Evolutionary conservation across 2,329 filamentous ascomycete species (phyloP).

Genomic region (Paecilomyces niveus): DNA sequence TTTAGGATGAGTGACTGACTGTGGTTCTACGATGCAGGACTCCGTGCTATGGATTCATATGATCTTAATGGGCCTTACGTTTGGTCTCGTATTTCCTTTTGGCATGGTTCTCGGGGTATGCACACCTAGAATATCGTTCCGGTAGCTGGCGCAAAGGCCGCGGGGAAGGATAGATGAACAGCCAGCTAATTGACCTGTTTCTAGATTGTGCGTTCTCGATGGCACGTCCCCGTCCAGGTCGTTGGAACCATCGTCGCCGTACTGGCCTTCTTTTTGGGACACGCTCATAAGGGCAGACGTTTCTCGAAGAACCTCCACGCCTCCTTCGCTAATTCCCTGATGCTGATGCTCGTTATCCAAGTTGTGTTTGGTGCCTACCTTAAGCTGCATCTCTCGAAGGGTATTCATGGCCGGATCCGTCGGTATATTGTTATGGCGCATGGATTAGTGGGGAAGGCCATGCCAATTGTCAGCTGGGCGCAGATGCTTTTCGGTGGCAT

Average conservation of each 20-base stretch:
- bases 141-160: neutral
- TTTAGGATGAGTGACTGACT: neutral
- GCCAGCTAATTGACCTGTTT: conserved; percentile 1
- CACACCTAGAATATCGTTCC: conserved; percentile 8
- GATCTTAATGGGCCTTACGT: conserved; percentile 75
- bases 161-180: neutral
- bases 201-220: conserved; percentile 80
- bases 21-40: conserved; percentile 45
- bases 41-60: conserved; percentile 91
- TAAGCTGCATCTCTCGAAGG: conserved; percentile 79
- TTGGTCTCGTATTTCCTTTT: conserved; percentile 84
- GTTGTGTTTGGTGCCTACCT: conserved; percentile 78
- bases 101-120: conserved; percentile 92
- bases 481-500: conserved; percentile 98
- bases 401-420: conserved; percentile 72
- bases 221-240: conserved; percentile 87
- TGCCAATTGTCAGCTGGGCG: conserved; percentile 80
- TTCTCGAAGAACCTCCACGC: conserved; percentile 78
- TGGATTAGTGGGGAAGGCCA: conserved; percentile 73
- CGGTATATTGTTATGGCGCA: conserved; percentile 65
- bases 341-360: conserved; percentile 71
- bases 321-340: conserved; percentile 70
- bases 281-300: conserved; percentile 80
- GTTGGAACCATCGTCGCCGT: conserved; percentile 68
- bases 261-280: conserved; percentile 83